These are phyloP conservation scores for Prunus kanzakura DNA, from an alignment of 306 rosid genomes.

Conservation along the genomic window DNA sequence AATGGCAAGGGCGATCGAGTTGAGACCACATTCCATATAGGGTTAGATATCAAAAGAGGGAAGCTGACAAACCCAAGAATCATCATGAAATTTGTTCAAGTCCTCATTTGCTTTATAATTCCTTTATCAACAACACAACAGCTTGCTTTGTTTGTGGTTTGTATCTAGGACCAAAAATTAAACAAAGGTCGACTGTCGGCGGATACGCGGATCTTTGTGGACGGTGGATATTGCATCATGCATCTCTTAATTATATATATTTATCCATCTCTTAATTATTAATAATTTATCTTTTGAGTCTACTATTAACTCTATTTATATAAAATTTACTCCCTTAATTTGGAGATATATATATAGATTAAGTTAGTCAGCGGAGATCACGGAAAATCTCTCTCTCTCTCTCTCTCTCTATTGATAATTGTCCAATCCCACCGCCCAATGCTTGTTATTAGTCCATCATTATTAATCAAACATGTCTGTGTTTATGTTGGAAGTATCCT, in stretches of 20 bases:
- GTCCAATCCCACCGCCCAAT: conserved; percentile 40
- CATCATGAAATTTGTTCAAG: too few species aligned
- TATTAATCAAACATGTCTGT: neutral
- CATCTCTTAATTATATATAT: neutral
- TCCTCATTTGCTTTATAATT: neutral
- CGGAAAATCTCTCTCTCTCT: conserved; percentile 30
- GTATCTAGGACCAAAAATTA: too few species aligned
- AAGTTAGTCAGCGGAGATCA: conserved; percentile 35
- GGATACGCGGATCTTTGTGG: conserved; percentile 54
- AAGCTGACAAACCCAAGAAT: neutral
- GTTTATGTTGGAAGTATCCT: conserved; percentile 34
- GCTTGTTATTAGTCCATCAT: neutral
- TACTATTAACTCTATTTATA: neutral
- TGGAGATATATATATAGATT: conserved; percentile 23
- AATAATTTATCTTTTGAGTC: too few species aligned
- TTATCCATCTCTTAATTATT: neutral
- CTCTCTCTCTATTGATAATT: conserved; percentile 6
- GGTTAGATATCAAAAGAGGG: neutral
- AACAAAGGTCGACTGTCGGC: conserved; percentile 34
- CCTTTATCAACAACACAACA: neutral
- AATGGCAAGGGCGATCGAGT: neutral
- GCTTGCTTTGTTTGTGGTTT: neutral
- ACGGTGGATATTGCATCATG: conserved; percentile 42
- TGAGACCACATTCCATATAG: neutral
- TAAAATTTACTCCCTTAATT: neutral